Conservation (phyloP, 495 filamentous ascomycete species). For the Penicillium chermesinum region DNA sequence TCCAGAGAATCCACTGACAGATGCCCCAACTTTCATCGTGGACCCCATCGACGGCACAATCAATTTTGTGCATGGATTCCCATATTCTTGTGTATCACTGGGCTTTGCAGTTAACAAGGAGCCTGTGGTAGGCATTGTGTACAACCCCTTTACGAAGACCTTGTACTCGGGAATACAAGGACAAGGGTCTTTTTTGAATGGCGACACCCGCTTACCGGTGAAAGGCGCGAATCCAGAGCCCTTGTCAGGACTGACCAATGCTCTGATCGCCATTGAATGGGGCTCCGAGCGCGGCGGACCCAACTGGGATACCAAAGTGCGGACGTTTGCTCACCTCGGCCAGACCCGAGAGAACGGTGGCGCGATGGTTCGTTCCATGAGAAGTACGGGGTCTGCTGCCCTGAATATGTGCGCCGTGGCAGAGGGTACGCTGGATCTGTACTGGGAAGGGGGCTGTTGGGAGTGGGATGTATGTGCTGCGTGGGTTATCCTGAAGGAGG, state of each 20-base stretch:
- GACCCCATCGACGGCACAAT: conserved; percentile 89
- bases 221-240: conserved; percentile 43
- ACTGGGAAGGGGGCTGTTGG: conserved; percentile 95
- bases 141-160: conserved; percentile 68
- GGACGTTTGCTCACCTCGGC: conserved; percentile 64
- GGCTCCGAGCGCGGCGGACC: conserved; percentile 64
- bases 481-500: conserved; percentile 83
- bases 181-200: conserved; percentile 59
- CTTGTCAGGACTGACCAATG: conserved; percentile 52
- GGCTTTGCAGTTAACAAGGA: conserved; percentile 60
- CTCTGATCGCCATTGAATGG: conserved; percentile 74
- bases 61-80: conserved; percentile 83
- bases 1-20: conserved; percentile 57
- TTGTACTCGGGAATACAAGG: conserved; percentile 70
- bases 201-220: conserved; percentile 50
- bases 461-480: conserved; percentile 92
- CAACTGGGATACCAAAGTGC: conserved; percentile 70
- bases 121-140: conserved; percentile 75
- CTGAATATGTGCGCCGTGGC: conserved; percentile 82
- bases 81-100: conserved; percentile 75
- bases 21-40: conserved; percentile 75
- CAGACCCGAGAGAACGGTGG: conserved; percentile 61
- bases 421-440: conserved; percentile 70
- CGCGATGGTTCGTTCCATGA: conserved; percentile 76
- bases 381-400: conserved; percentile 73